Conservation (phyloP, 2,329 filamentous ascomycete species). For the Colletotrichum sp. region DNA sequence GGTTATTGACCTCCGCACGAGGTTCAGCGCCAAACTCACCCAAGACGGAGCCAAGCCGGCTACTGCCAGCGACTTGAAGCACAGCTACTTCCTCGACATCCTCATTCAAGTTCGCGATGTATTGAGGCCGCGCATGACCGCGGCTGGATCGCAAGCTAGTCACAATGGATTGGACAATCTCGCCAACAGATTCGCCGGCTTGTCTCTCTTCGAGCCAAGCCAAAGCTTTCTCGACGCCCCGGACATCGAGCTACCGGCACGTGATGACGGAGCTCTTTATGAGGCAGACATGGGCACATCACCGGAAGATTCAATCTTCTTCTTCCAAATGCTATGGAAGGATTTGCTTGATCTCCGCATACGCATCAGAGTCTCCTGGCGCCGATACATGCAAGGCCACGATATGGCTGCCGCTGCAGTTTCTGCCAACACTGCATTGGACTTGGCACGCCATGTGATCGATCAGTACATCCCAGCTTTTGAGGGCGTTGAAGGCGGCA, state of each 20-base stretch:
- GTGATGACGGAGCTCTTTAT: constrained; percentile 26
- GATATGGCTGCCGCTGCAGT: constrained; percentile 37
- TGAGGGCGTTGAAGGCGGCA: background rate
- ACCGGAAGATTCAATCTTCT: constrained; percentile 29
- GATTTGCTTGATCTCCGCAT: constrained; percentile 33
- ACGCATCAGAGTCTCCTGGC: constrained; percentile 34
- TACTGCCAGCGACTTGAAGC: constrained; percentile 27
- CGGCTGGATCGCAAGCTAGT: background rate
- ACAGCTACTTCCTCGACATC: constrained; percentile 37
- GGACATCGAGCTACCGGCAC: constrained; percentile 23
- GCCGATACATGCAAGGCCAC: constrained; percentile 23
- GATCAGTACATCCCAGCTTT: constrained; percentile 28
- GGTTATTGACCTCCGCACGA: constrained; percentile 37
- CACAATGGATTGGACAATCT: background rate
- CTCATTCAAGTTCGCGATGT: constrained; percentile 36
- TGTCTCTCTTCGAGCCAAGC: constrained; percentile 41
- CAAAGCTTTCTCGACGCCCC: constrained; percentile 38
- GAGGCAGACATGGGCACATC: constrained; percentile 26
- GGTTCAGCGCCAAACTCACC: constrained; percentile 27
- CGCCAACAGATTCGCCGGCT: constrained; percentile 30
- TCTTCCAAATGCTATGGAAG: constrained; percentile 28
- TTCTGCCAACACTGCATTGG: constrained; percentile 39
- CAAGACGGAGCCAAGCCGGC: constrained; percentile 20
- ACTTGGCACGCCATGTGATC: constrained; percentile 35
- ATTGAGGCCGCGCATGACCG: constrained; percentile 32